Evolutionary conservation across 306 rosid species (phyloP), one percentile per base, ranked within the genome.

Genomic region (Betula pendula): DNA sequence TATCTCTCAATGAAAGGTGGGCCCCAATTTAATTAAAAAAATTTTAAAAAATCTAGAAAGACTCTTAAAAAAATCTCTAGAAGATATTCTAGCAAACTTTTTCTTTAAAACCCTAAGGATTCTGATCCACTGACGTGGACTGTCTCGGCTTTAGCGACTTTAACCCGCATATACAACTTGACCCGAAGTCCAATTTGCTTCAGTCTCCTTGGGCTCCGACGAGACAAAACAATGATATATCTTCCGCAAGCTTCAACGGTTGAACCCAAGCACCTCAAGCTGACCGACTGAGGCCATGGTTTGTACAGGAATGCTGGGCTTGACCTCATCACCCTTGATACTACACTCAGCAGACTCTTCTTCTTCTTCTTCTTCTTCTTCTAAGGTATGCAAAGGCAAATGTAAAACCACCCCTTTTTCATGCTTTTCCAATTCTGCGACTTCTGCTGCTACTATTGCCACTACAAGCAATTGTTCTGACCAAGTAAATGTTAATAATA

Each of bases 291-390:
- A n/a, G 70, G 48, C 48, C 69, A 84, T 87, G 84, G 47, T 78
- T 22, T 78, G 77, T 70, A 68, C 81, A 22, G 81, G 76, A 29
- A 71, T 68, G 8, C 62, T 82, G 51, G 71, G 78, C 33, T 70
- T 78, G 10, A 5, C 78, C n/a, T 47, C 88, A 50, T 27, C 81
- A 2, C 70, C 86, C 68, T 59, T 85, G 13, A 35, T 77, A 11
- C 78, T 77, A 12, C 80, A 76, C 1, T 65, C 74, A 48, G 63
- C 73, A n/a, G 59, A 78, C 33, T 60, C 82, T 15, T 27, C 83
- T n/a, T 73, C 76, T 80, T 60, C 82, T 15, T 27, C 83, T n/a
- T 73, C 76, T 80, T 80, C 84, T 4, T 70, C 76, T 77, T 80
- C 84, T 2, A 87, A 82, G 76, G 72, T 81, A 76, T 73, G 72